Base-by-base conservation (phyloP, 345 rosid genomes). In the Geranium brycei region DNA sequence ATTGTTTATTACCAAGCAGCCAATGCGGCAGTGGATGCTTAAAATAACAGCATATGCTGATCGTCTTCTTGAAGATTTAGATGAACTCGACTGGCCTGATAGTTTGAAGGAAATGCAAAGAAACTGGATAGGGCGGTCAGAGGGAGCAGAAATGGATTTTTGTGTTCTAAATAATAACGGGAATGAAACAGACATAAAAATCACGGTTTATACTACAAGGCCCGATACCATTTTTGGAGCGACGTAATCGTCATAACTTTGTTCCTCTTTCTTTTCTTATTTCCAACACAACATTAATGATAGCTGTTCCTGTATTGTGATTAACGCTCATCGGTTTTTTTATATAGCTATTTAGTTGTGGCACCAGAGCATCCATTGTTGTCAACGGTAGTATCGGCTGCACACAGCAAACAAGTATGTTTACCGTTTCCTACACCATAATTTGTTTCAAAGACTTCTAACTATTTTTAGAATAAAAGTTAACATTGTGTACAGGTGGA, bases 21-120 rank as follows among this genome's bases (percentile, higher is more conserved):
- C 96, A 75, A 91, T 91, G 98, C 80, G 92, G 81, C 96, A 91
- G 70, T 91, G 98, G 96, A 89, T 89, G 85, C 91, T 91, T 76
- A 91, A 83, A 84, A 91, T 91, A 68, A 91, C 95, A 61, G 96
- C 86, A 3, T 91, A 91, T 62, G 96, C 93, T 69, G 96, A 89
- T 72, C 91, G 89, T 55, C 96, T 89, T 77, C 88, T 87, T 31
- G 85, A 89, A 73, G 98, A 91, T 82, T 72, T 91, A 64, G 92
- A 91, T 64, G 95, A 87, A 10, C 92, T 91, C 18, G 89, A 91
- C 51, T 91, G 96, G 98, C 96, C 96, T 70, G 98, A 91, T 68
- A 89, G 89, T 51, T 60, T 89, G 63, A 89, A 89, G 76, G 96
- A 91, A 70, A 91, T 87, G 96, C 96, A 91, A 68, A 73, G 93